Conservation (phyloP, 192 early-diverging fungal genomes). For the Radiomyces spectabilis region DNA sequence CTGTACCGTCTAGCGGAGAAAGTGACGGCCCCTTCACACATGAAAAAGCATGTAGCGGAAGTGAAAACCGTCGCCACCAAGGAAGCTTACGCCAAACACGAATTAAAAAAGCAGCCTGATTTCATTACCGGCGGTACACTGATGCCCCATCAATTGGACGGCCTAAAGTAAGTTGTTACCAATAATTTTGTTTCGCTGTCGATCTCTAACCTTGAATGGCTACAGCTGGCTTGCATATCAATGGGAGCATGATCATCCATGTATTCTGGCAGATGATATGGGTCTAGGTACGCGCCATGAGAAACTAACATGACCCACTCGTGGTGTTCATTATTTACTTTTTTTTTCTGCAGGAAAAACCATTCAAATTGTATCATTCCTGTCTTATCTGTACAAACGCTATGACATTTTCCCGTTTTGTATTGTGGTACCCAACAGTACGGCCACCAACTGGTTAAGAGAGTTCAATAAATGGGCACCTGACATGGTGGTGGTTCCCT, state of each 20-base stretch:
- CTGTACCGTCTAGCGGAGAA: conserved; percentile 26
- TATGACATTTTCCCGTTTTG: conserved; percentile 51
- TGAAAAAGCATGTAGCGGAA: conserved; percentile 18
- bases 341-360: conserved; percentile 48
- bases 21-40: conserved; percentile 23
- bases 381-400: conserved; percentile 37
- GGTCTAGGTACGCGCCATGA: conserved; percentile 40
- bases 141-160: conserved; percentile 61
- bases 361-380: conserved; percentile 60
- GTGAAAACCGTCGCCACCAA: conserved; percentile 13
- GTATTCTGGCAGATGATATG: conserved; percentile 73
- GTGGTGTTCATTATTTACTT: background rate
- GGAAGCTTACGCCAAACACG: conserved; percentile 31
- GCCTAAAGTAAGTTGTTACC: conserved; percentile 42
- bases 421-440: conserved; percentile 60
- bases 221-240: conserved; percentile 62
- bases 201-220: too few relatives aligned
- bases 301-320: background rate
- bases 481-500: conserved; percentile 46
- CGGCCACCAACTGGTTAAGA: conserved; percentile 58
- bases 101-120: conserved; percentile 44
- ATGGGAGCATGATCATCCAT: conserved; percentile 47
- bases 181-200: too few relatives aligned
- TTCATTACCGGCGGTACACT: conserved; percentile 46
- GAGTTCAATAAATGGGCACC: conserved; percentile 71